A percentile compares a stretch with the other conserved stretches of the same genome.
These are phyloP conservation scores for Agaricus bisporus DNA, from an alignment of 768 basidiomycete species.

Conservation along the genomic window DNA sequence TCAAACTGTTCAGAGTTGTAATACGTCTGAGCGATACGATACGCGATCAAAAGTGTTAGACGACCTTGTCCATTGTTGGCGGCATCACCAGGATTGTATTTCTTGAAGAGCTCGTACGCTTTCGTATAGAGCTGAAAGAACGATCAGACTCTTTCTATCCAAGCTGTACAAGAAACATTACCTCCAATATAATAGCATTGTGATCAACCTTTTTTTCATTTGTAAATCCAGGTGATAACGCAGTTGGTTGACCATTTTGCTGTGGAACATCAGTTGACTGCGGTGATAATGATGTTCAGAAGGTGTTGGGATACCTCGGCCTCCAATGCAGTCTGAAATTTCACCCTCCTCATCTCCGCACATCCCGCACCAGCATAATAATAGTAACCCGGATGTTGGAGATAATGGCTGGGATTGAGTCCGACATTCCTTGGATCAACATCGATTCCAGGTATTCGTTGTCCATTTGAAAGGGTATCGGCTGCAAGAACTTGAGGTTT, in stretches of 20 bases:
- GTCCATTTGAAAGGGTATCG: constrained; percentile 14
- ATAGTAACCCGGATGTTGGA: constrained; percentile 92
- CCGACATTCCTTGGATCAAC: constrained; percentile 52
- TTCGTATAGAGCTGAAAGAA: constrained; percentile 78
- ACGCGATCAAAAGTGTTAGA: constrained; percentile 86
- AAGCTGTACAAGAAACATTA: constrained; percentile 20
- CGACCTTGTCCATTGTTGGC: constrained; percentile 58
- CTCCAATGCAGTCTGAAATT: constrained; percentile 56
- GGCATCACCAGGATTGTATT: constrained; percentile 37
- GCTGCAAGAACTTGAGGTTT: constrained; percentile 33
- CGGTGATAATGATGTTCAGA: not conserved
- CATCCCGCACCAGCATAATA: constrained; percentile 87
- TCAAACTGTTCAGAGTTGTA: constrained; percentile 76
- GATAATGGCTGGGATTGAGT: constrained; percentile 71
- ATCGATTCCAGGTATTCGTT: constrained; percentile 42
- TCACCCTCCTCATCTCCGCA: constrained; percentile 67
- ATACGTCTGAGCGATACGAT: constrained; percentile 85
- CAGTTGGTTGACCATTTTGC: constrained; percentile 15
- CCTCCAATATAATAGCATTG: constrained; percentile 76
- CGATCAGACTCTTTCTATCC: not conserved
- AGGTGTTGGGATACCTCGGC: constrained; percentile 37
- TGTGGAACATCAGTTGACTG: constrained; percentile 14
- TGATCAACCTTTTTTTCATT: constrained; percentile 96
- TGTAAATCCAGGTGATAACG: constrained; percentile 61
- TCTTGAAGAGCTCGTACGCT: constrained; percentile 91